Evolutionary conservation across 352 stramenopile genomes (phyloP), one percentile per base, ranked within the genome.

Genomic region (Phytophthora gonapodyides): DNA sequence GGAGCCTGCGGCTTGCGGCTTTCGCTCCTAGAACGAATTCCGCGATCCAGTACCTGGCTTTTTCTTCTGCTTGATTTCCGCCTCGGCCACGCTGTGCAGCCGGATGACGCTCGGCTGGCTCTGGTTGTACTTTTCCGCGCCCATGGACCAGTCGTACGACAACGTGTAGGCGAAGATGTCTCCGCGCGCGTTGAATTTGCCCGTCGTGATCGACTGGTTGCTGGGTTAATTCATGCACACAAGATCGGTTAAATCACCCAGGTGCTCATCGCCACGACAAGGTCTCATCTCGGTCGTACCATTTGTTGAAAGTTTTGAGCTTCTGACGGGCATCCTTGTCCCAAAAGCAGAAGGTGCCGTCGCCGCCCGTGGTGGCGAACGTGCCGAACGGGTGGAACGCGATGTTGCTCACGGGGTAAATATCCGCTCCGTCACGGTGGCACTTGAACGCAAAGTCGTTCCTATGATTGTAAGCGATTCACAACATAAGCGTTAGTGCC

Each of bases 311-410:
- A 8, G 73, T 77, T 80, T 98, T 99, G 49, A 99, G 86, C 58
- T 97, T 89, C 74, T 99, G 95, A 33, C 97, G 97, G 16, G 95
- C 97, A 67, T 99, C 96, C 77, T 99, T 98, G 82, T 99, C 97
- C 97, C 97, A 99, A 78, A 99, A 99, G 71, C 96, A 98, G 60
- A 97, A 98, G 37, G 97, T 94, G 45, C 96, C 96, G 69, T 99
- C 97, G 24, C 85, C 82, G 12, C 97, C 97, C 6, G 96, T 92
- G 12, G 97, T 99, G 2, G 96, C 88, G 74, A 99, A 98, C n/a
- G 95, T 99, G 34, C 96, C 96, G 63, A 92, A 89, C 31, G 81
- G 78, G 69, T 98, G 92, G 71, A 98, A 98, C 48, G 80, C 71
- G 53, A 98, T 92, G 40, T 65, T 89, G 71, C 92, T 97, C 16